Conservation (phyloP, 148 eudicot genomes). For the Rhododendron ovatum region DNA sequence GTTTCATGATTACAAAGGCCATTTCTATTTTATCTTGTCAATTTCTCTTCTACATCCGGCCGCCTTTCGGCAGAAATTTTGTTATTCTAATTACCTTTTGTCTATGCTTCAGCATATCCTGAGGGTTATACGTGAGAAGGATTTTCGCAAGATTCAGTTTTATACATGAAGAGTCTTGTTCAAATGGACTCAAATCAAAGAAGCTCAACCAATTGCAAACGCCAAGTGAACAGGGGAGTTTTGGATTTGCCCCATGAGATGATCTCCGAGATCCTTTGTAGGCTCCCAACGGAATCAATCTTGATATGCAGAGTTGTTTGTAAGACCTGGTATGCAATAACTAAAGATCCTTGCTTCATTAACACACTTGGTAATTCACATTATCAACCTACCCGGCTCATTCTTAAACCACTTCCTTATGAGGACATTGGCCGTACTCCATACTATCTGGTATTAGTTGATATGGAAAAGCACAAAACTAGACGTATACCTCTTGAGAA, state of each 20-base stretch:
- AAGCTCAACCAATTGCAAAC: neutral
- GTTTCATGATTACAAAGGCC: neutral
- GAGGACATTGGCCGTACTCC: neutral
- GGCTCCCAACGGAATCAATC: conserved; percentile 3
- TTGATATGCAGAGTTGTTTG: neutral
- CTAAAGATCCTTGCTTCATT: conserved; percentile 3
- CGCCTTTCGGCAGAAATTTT: neutral
- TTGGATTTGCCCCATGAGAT: conserved; percentile 2
- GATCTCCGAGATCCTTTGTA: neutral
- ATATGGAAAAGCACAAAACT: conserved; percentile 2
- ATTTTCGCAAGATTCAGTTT: neutral
- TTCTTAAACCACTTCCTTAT: conserved; percentile 1
- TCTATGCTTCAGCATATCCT: neutral
- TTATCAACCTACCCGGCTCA: neutral
- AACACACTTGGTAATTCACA: neutral
- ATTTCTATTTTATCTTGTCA: neutral
- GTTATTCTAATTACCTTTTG: neutral
- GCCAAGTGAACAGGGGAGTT: neutral
- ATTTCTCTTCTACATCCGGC: neutral
- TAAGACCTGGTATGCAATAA: neutral
- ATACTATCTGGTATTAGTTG: neutral
- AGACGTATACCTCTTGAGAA: neutral
- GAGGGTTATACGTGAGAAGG: neutral
- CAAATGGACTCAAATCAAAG: neutral
- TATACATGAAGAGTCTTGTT: neutral